These are phyloP conservation scores for Aspergillus sp. DNA, from an alignment of 2,329 filamentous ascomycete genomes.

Conservation along the genomic window DNA sequence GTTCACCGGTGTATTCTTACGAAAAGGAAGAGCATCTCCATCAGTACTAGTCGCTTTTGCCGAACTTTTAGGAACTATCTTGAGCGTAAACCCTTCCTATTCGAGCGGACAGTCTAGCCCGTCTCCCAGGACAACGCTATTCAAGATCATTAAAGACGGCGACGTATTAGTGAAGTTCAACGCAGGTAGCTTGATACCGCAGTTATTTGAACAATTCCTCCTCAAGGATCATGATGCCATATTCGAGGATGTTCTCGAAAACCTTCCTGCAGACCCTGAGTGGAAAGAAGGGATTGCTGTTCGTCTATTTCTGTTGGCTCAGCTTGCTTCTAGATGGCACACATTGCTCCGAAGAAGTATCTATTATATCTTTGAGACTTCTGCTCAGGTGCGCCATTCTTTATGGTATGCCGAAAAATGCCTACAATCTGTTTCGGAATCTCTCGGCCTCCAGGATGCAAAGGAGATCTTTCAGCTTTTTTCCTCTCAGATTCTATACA, in stretches of 20 bases:
- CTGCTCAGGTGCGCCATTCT: slow-evolving; percentile 70
- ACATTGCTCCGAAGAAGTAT: slow-evolving; percentile 84
- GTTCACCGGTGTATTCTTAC: slow-evolving; percentile 70
- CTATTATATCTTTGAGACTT: slow-evolving; percentile 92
- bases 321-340: slow-evolving; percentile 80
- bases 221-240: slow-evolving; percentile 81
- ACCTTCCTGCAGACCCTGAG: slow-evolving; percentile 72
- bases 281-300: slow-evolving; percentile 83
- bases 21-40: slow-evolving; percentile 71
- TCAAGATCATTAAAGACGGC: slow-evolving; percentile 71
- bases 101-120: slow-evolving; percentile 63
- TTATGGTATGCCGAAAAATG: slow-evolving; percentile 74
- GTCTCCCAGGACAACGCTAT: slow-evolving; percentile 71
- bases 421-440: slow-evolving; percentile 66
- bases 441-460: slow-evolving; percentile 67
- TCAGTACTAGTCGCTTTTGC: slow-evolving; percentile 70
- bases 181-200: slow-evolving; percentile 70
- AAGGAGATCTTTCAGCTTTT: slow-evolving; percentile 81
- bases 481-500: slow-evolving; percentile 85
- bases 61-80: slow-evolving; percentile 69
- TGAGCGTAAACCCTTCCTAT: slow-evolving; percentile 70
- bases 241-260: slow-evolving; percentile 80
- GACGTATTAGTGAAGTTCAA: slow-evolving; percentile 75
- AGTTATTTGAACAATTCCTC: slow-evolving; percentile 80
- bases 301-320: slow-evolving; percentile 74